These are phyloP conservation scores for Ensete ventricosum DNA, from an alignment of 176 grass and related monocot species.

Conservation along the genomic window DNA sequence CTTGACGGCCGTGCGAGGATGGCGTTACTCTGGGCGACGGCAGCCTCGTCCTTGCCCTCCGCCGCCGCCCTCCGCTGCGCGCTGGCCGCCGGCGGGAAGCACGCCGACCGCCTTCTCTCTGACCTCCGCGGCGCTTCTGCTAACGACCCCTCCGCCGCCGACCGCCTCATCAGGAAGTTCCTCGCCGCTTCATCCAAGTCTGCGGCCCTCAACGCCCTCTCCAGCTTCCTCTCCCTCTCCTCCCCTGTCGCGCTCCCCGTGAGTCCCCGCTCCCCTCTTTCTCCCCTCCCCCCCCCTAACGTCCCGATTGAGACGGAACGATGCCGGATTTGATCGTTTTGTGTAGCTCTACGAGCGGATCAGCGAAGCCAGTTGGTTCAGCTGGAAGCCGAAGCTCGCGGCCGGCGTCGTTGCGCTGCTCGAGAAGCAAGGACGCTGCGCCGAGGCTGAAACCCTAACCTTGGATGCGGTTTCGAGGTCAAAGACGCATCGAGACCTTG, in stretches of 20 bases:
- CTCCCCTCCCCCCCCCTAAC: background rate
- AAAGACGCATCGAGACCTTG: constrained; percentile 24
- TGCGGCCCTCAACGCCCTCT: constrained; percentile 61
- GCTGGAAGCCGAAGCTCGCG: constrained; percentile 59
- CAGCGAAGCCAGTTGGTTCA: constrained; percentile 63
- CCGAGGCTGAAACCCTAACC: constrained; percentile 43
- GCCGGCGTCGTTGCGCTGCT: constrained; percentile 48
- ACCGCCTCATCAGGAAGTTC: constrained; percentile 63
- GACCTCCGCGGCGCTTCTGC: constrained; percentile 42
- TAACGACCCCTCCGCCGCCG: constrained; percentile 42
- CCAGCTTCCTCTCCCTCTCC: constrained; percentile 59
- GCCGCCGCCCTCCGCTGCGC: constrained; percentile 12
- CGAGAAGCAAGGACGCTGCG: constrained; percentile 28
- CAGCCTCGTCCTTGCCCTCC: background rate
- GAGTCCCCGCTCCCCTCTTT: background rate
- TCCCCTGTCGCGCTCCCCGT: constrained; percentile 62
- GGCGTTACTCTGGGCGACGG: constrained; percentile 1
- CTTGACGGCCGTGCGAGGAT: background rate
- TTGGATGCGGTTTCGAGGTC: constrained; percentile 42
- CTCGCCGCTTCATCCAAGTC: constrained; percentile 65
- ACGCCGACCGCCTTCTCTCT: constrained; percentile 53
- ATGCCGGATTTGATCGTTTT: background rate
- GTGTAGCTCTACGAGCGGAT: constrained; percentile 61
- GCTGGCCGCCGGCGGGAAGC: constrained; percentile 44
- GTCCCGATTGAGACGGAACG: background rate